These are phyloP conservation scores for Symmetrospora coprosmae DNA, from an alignment of 768 basidiomycete genomes.

Conservation along the genomic window DNA sequence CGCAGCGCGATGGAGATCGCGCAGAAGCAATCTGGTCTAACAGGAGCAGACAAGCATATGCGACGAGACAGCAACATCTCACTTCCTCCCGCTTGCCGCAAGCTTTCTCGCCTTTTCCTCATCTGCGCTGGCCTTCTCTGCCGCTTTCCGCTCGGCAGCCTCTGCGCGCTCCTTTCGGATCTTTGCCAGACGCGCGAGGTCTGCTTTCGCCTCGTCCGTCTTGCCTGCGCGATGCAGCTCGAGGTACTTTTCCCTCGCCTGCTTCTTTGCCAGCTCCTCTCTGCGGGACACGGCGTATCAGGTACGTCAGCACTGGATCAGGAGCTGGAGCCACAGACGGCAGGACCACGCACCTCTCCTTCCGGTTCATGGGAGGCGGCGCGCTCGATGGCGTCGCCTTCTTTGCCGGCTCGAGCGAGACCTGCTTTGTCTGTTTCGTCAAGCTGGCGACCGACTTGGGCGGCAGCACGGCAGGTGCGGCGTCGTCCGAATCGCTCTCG, in stretches of 20 bases:
- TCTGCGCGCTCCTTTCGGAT: slow-evolving; percentile 76
- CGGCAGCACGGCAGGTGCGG: no score
- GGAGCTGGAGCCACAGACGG: not conserved
- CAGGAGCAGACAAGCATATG: no score
- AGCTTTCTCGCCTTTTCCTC: not conserved
- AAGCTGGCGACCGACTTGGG: no score
- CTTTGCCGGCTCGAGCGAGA: not conserved
- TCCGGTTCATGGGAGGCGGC: slow-evolving; percentile 13
- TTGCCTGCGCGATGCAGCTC: slow-evolving; percentile 54
- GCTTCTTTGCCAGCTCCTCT: slow-evolving; percentile 68
- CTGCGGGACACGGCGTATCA: slow-evolving; percentile 38
- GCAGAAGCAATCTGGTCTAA: no score
- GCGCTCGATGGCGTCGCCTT: not conserved
- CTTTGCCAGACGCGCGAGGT: slow-evolving; percentile 70
- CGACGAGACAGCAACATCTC: no score
- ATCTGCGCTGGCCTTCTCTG: slow-evolving; percentile 42
- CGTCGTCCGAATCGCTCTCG: slow-evolving; percentile 6
- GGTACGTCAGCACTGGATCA: not conserved
- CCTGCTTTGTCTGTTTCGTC: not conserved
- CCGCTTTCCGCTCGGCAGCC: slow-evolving; percentile 72
- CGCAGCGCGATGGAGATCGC: no score
- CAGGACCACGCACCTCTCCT: slow-evolving; percentile 7
- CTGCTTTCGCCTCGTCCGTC: slow-evolving; percentile 77
- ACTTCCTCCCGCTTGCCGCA: slow-evolving; percentile 8
- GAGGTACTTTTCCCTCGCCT: slow-evolving; percentile 42